Base-by-base conservation (phyloP, 2,329 filamentous ascomycete genomes). In the Pestalotiopsis fici region DNA sequence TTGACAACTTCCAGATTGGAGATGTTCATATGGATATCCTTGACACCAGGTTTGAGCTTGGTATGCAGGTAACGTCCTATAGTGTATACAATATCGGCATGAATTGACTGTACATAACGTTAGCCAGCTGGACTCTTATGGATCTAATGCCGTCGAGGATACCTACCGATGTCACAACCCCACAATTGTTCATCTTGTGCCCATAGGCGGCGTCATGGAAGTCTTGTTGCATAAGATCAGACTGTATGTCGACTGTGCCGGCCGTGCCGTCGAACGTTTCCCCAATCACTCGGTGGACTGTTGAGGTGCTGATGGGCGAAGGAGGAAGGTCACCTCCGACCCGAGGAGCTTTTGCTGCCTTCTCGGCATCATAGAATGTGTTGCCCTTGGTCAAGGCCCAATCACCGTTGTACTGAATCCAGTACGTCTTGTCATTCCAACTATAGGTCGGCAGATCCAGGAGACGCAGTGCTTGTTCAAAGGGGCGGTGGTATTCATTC, bases 341-440 rank as follows among this genome's bases (percentile, higher is more conserved):
- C 27, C 12, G 56, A 2, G 15, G 56, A 35, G 56, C 12, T 27
- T 18, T 31, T 25, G 28, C 13, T 56, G 39, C 23, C 39, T 66
- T 68, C 28, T 65, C 47, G 12, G 15, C 31, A 74, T 84, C 84
- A 85, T 84, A 89, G 15, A 57, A 66, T 0, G 31, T 63, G 39
- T 66, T 66, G 1, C 67, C 72, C 83, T 94, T 94, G 69, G 86
- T 89, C 47, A 94, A 82, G 25, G 85, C 87, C 89, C 91, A 94
- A 77, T 94, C 90, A 69, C 92, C 90, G 69, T 85, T 78, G 74
- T 88, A 89, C 72, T 85, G 83, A 55, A 88, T 82, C 87, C 87
- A 90, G 76, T 94, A 93, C 70, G 88, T 91, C 83, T 93, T 93
- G 72, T 88, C 83, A 73, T 94, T 90, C 80, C 91, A 95, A 0